Conservation (phyloP, 352 stramenopile genomes). For the Pythium scleroteichum region DNA sequence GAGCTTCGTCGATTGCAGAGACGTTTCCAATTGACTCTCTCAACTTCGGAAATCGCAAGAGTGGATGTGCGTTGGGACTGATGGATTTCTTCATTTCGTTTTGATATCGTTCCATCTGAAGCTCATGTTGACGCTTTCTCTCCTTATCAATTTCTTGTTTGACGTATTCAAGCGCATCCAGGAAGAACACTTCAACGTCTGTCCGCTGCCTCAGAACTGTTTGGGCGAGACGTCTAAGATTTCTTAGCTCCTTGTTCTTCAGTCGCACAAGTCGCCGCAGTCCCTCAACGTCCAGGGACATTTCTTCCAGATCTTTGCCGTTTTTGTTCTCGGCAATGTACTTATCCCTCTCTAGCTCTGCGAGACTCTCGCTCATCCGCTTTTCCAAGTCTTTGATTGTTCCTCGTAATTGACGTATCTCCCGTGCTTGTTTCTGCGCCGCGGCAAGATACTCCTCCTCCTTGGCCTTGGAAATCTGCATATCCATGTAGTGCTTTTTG, state of each 20-base stretch:
- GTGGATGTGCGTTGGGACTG: conserved; percentile 27
- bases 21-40: conserved; percentile 17
- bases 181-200: conserved; percentile 91
- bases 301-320: conserved; percentile 76
- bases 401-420: conserved; percentile 70
- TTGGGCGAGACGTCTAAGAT: conserved; percentile 86
- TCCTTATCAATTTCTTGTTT: conserved; percentile 72
- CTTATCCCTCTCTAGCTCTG: conserved; percentile 71
- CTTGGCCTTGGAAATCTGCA: conserved; percentile 80
- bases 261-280: conserved; percentile 85
- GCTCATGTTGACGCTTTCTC: conserved; percentile 44
- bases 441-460: conserved; percentile 88
- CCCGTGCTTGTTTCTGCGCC: conserved; percentile 68
- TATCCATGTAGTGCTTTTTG: conserved; percentile 67
- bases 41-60: conserved; percentile 55
- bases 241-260: conserved; percentile 93
- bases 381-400: conserved; percentile 80
- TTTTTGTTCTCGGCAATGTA: conserved; percentile 44
- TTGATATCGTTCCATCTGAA: conserved; percentile 58
- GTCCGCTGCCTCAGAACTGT: conserved; percentile 91
- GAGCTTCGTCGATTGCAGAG: background rate
- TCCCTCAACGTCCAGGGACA: conserved; percentile 83
- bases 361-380: conserved; percentile 63
- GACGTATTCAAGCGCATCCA: conserved; percentile 90
- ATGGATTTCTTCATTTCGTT: conserved; percentile 47